Evolutionary conservation across 1,284 basidiomycete genomes (phyloP).

Genomic region (Puccinia horiana): DNA sequence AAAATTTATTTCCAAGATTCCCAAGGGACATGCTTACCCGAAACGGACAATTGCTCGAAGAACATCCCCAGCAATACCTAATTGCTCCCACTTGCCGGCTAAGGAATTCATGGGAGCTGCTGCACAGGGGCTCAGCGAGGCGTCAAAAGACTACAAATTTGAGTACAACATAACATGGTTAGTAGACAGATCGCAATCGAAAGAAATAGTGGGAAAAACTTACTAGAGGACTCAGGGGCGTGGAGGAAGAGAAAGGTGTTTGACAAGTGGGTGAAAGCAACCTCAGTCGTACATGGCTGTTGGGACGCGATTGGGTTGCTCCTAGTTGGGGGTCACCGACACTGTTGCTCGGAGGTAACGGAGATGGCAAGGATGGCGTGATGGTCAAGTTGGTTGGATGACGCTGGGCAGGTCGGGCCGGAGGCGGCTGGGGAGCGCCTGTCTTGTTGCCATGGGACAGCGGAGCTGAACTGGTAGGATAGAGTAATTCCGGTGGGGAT

Average conservation of each 20-base stretch:
- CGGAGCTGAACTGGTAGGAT: neutral
- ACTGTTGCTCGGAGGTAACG: neutral
- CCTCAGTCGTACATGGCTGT: neutral
- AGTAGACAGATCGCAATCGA: neutral
- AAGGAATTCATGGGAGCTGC: slow-evolving; percentile 30
- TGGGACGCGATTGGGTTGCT: neutral
- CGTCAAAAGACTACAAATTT: neutral
- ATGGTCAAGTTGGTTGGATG: neutral
- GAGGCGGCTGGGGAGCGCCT: neutral
- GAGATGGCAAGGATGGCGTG: neutral
- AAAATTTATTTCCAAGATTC: neutral
- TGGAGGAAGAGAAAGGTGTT: neutral
- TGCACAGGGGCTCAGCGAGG: neutral
- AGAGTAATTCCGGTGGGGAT: neutral
- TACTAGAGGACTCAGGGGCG: slow-evolving; percentile 32
- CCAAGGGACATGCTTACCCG: slow-evolving; percentile 65
- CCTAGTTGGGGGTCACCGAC: neutral
- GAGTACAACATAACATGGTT: neutral
- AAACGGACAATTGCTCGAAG: slow-evolving; percentile 87
- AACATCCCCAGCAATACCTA: slow-evolving; percentile 80
- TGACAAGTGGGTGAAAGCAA: neutral
- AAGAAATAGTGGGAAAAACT: neutral
- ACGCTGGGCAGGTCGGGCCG: neutral
- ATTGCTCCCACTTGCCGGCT: slow-evolving; percentile 81
- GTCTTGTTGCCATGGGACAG: neutral